Evolutionary conservation across 23 red algal genomes (phyloP), one percentile per base, ranked within the genome.

Genomic region (Gracilariopsis chorda): DNA sequence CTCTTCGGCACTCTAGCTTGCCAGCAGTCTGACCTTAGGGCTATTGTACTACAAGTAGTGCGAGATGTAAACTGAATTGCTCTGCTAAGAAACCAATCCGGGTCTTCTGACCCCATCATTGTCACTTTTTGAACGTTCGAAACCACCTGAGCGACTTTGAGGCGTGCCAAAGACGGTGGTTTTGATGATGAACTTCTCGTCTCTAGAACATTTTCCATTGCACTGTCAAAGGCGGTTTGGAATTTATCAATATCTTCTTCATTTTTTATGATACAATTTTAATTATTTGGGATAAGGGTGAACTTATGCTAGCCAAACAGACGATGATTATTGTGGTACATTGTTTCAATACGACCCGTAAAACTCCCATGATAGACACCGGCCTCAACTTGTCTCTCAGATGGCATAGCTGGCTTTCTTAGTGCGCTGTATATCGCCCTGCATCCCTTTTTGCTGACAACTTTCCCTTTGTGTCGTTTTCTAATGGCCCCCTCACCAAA

Each of bases 31-130:
- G n/a, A n/a, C n/a, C n/a, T n/a, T n/a, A n/a, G n/a, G n/a, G n/a
- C n/a, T n/a, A n/a, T n/a, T n/a, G n/a, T n/a, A n/a, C n/a, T n/a
- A n/a, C n/a, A n/a, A 4, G 60, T 84, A 7, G 80, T 84, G 25
- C 58, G 58, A 49, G 58, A 84, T 24, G 58, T 70, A 35, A 70
- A 67, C 25, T 84, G 58, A 40, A 84, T 68, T 49, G 80, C 80
- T 43, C 60, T 36, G 25, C 19, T 42, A 7, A 84, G 25, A 27
- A 84, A 84, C 53, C 80, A 84, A 48, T 16, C 33, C 7, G 80
- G 80, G 37, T 84, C 80, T 29, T 70, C 53, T 1, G 80, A 61
- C 34, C 69, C 35, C 44, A 84, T 10, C 7, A 83, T 10, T 23
- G 80, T 48, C 2, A 51, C 32, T 49, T 84, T 21, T 64, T 37